phyloP scores from a whole-genome alignment of 192 early-diverging fungal genomes.

The Backusella tarrabulga region DNA sequence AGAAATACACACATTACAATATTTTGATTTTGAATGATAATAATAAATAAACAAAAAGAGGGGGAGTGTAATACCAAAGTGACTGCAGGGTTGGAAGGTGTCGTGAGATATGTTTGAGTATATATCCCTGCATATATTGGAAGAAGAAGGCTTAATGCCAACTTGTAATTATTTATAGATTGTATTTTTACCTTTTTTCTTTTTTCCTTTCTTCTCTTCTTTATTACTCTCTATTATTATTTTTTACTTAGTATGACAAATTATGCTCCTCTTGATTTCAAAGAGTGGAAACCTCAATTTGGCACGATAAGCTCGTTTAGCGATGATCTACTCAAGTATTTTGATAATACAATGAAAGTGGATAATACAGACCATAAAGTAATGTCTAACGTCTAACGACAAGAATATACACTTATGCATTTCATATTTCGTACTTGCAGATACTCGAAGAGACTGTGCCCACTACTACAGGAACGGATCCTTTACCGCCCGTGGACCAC shows the following conservation, averaged over 20 bases:
- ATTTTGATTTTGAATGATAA: neutral
- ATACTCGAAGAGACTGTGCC: neutral
- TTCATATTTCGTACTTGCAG: neutral
- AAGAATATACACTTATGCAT: neutral
- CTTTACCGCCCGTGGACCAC: neutral
- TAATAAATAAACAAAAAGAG: neutral
- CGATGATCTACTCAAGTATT: slow-evolving; percentile 11
- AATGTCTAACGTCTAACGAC: neutral
- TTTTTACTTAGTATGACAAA: neutral
- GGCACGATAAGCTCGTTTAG: neutral
- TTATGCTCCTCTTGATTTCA: neutral
- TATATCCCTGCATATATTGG: too few species aligned
- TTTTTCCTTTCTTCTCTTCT: neutral
- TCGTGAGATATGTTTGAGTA: neutral
- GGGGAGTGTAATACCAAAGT: too few species aligned
- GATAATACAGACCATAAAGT: neutral
- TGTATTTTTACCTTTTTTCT: neutral
- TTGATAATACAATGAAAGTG: neutral
- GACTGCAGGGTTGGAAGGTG: too few species aligned
- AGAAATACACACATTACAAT: neutral
- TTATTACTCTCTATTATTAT: neutral
- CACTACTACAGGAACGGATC: neutral
- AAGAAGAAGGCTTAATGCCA: neutral
- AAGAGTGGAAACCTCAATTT: slow-evolving; percentile 5
- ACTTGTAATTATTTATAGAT: neutral